These are phyloP conservation scores for Silene vulgaris DNA, from an alignment of 179 eudicot species.

Conservation along the genomic window DNA sequence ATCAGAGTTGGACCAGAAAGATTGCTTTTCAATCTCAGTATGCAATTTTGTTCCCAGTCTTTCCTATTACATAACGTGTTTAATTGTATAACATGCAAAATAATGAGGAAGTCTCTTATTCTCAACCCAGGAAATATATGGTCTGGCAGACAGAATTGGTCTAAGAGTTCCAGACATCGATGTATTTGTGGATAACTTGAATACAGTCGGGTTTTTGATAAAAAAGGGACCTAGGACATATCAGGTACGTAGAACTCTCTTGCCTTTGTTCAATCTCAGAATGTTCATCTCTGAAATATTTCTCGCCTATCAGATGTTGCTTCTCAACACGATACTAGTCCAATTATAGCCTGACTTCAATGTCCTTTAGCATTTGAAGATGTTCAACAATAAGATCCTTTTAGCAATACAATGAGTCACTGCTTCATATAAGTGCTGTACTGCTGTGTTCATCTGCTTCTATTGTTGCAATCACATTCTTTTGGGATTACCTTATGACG, in stretches of 20 bases:
- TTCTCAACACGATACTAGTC: constrained; percentile 5
- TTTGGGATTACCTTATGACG: neutral
- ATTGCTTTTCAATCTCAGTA: constrained; percentile 86
- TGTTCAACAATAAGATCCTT: neutral
- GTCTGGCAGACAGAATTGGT: constrained; percentile 87
- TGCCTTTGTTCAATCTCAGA: neutral
- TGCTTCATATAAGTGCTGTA: neutral
- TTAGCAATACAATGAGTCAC: neutral
- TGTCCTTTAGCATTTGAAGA: neutral
- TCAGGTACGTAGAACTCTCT: constrained; percentile 51
- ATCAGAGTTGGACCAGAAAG: constrained; percentile 86
- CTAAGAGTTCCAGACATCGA: constrained; percentile 89
- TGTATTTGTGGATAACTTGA: constrained; percentile 68
- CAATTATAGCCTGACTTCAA: neutral
- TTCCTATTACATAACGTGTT: neutral
- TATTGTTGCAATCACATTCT: neutral
- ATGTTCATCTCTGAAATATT: neutral
- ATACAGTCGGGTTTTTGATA: constrained; percentile 62
- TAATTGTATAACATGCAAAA: neutral
- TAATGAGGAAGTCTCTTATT: neutral
- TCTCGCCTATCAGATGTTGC: neutral
- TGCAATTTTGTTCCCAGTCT: constrained; percentile 15
- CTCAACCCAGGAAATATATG: constrained; percentile 69
- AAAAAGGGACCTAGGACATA: constrained; percentile 91
- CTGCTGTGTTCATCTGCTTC: neutral